phyloP scores from a whole-genome alignment of 2,329 filamentous ascomycete genomes.

The Exophiala spinifera region DNA sequence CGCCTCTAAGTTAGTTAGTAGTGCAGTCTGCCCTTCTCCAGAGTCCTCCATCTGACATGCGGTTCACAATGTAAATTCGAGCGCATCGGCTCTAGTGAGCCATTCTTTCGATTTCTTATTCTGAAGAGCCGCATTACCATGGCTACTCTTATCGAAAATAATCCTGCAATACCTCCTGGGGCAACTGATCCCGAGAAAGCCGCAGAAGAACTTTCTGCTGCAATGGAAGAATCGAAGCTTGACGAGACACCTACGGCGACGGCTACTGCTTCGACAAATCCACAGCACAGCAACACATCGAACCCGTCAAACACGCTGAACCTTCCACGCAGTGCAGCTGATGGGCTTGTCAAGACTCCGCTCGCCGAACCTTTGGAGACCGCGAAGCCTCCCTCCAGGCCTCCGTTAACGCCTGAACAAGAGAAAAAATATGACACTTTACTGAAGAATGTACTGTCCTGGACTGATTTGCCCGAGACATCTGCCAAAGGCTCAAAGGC shows the following conservation, averaged over 20 bases:
- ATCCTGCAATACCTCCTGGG: background rate
- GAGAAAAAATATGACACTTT: conserved; percentile 76
- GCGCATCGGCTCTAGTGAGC: background rate
- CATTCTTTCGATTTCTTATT: background rate
- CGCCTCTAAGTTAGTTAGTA: background rate
- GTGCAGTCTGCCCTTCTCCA: conserved; percentile 7
- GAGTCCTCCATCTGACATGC: background rate
- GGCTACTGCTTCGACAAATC: background rate
- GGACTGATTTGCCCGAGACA: conserved; percentile 67
- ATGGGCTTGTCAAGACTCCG: conserved; percentile 53
- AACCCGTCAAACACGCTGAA: conserved; percentile 13
- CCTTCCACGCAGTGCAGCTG: conserved; percentile 38
- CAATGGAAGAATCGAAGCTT: conserved; percentile 14
- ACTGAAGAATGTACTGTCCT: conserved; percentile 65
- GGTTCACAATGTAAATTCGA: conserved; percentile 7
- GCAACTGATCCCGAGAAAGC: conserved; percentile 22
- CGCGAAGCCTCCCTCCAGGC: conserved; percentile 55
- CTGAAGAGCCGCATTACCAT: conserved; percentile 1
- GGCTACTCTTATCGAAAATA: conserved; percentile 13
- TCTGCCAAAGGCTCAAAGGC: conserved; percentile 56
- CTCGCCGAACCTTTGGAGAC: conserved; percentile 57
- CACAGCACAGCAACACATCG: background rate
- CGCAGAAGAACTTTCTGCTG: conserved; percentile 13
- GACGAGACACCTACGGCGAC: conserved; percentile 3
- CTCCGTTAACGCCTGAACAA: conserved; percentile 71